A percentile compares a stretch with the other conserved stretches of the same genome.
These are phyloP conservation scores for Diddensiella caesifluorescens DNA, from an alignment of 805 yeast species.

Conservation along the genomic window DNA sequence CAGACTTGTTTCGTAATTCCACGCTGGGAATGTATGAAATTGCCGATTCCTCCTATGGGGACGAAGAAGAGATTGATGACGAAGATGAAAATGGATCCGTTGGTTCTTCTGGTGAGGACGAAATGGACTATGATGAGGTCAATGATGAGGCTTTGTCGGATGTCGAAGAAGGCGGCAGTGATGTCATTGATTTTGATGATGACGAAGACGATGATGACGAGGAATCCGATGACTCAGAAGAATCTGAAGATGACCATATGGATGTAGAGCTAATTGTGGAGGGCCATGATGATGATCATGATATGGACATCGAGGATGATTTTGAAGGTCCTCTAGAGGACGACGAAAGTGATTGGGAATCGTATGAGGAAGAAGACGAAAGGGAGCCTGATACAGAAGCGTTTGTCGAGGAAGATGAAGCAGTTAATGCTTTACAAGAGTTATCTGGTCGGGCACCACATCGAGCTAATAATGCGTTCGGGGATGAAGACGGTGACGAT, in stretches of 20 bases:
- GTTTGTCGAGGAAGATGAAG: constrained; percentile 24
- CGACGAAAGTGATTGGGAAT: constrained; percentile 17
- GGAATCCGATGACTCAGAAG: constrained; percentile 35
- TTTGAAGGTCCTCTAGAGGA: too few relatives aligned
- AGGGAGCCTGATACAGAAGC: constrained; percentile 25
- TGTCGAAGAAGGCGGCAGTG: constrained; percentile 22
- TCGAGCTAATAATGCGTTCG: not conserved
- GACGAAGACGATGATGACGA: constrained; percentile 34
- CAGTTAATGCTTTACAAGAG: constrained; percentile 14
- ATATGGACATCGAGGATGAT: constrained; percentile 13
- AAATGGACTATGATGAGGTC: constrained; percentile 22
- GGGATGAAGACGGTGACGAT: constrained; percentile 16
- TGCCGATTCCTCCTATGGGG: constrained; percentile 63
- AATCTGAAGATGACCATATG: constrained; percentile 14
- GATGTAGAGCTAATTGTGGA: constrained; percentile 5
- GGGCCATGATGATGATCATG: constrained; percentile 2
- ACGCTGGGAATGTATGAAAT: constrained; percentile 93
- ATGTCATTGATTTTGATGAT: constrained; percentile 13
- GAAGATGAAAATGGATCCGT: constrained; percentile 17
- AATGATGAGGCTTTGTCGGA: constrained; percentile 26
- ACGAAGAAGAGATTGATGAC: constrained; percentile 46
- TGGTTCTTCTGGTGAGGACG: constrained; percentile 16
- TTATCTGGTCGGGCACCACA: constrained; percentile 13
- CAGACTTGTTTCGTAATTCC: constrained; percentile 75
- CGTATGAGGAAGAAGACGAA: constrained; percentile 26